A percentile compares a stretch with the other conserved stretches of the same genome.
Conservation (phyloP, 2,329 filamentous ascomycete species). For the Monosporascus sp. region DNA sequence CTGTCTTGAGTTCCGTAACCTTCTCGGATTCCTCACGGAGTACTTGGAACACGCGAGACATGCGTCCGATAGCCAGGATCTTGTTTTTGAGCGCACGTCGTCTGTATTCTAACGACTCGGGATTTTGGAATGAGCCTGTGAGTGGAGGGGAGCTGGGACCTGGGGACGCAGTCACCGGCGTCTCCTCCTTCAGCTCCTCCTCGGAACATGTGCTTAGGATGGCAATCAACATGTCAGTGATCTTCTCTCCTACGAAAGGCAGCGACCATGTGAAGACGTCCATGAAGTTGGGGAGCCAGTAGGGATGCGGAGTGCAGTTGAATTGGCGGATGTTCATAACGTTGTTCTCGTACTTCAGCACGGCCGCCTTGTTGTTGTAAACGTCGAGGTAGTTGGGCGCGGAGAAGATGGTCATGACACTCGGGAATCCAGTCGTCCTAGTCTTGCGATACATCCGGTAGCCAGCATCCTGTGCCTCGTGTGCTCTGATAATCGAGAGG, state of each 20-base stretch:
- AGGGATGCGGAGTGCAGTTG: constrained; percentile 98
- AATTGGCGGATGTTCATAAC: constrained; percentile 99
- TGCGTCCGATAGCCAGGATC: constrained; percentile 91
- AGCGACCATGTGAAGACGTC: constrained; percentile 99
- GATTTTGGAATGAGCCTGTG: constrained; percentile 50
- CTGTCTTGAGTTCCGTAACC: constrained; percentile 96
- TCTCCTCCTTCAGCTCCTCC: constrained; percentile 90
- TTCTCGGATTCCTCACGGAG: constrained; percentile 94
- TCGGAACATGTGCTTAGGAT: constrained; percentile 99
- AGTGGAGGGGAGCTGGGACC: constrained; percentile 72
- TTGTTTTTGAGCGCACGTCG: constrained; percentile 99
- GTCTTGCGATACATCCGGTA: constrained; percentile 99
- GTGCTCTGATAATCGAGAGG: constrained; percentile 91
- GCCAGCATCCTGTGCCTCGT: constrained; percentile 96
- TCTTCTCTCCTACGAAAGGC: constrained; percentile 97
- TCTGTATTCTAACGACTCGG: constrained; percentile 89
- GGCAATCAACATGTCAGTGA: constrained; percentile 98
- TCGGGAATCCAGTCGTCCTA: constrained; percentile 93
- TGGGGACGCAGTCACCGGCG: constrained; percentile 62
- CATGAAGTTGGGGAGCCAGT: constrained; percentile 99
- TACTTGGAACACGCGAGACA: constrained; percentile 98
- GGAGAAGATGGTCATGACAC: constrained; percentile 99
- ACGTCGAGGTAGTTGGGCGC: constrained; percentile 98
- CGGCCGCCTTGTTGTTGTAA: constrained; percentile 99
- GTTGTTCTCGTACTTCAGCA: constrained; percentile 99